phyloP scores from a whole-genome alignment of 2,329 filamentous ascomycete genomes.

The Cryphonectria radicalis region DNA sequence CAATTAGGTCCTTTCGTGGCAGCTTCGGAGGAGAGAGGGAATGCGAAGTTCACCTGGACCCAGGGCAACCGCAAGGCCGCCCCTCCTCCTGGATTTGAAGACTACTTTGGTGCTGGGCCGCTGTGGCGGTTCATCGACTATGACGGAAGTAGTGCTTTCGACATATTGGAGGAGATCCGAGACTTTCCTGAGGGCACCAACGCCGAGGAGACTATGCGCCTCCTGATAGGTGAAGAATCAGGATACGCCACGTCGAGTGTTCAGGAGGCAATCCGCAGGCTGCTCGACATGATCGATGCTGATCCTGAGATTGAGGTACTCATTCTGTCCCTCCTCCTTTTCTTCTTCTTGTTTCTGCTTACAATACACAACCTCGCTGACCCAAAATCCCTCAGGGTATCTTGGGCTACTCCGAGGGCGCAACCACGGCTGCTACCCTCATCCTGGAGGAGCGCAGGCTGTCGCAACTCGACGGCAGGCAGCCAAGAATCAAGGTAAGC shows the following conservation, averaged over 20 bases:
- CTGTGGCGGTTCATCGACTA: constrained; percentile 31
- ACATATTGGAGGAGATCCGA: constrained; percentile 55
- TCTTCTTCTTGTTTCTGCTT: background rate
- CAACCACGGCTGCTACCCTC: constrained; percentile 25
- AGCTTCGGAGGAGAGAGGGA: constrained; percentile 19
- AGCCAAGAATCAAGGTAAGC: constrained; percentile 43
- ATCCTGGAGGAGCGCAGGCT: constrained; percentile 27
- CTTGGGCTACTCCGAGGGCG: constrained; percentile 28
- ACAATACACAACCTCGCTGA: background rate
- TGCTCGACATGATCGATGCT: constrained; percentile 31
- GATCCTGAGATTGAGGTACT: constrained; percentile 23
- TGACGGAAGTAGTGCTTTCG: constrained; percentile 31
- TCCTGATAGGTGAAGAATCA: constrained; percentile 47
- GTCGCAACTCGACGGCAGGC: constrained; percentile 34
- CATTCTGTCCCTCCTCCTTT: constrained; percentile 31
- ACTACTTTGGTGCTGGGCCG: constrained; percentile 31
- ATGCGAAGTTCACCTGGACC: constrained; percentile 27
- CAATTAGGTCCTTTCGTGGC: constrained; percentile 26
- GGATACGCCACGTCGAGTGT: constrained; percentile 43
- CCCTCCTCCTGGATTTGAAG: constrained; percentile 30
- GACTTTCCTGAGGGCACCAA: constrained; percentile 50
- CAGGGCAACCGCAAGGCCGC: constrained; percentile 19
- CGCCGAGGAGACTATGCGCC: constrained; percentile 60
- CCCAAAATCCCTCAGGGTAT: constrained; percentile 14
- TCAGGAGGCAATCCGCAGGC: constrained; percentile 39